phyloP scores from a whole-genome alignment of 768 basidiomycete species.

The Obba rivulosa region DNA sequence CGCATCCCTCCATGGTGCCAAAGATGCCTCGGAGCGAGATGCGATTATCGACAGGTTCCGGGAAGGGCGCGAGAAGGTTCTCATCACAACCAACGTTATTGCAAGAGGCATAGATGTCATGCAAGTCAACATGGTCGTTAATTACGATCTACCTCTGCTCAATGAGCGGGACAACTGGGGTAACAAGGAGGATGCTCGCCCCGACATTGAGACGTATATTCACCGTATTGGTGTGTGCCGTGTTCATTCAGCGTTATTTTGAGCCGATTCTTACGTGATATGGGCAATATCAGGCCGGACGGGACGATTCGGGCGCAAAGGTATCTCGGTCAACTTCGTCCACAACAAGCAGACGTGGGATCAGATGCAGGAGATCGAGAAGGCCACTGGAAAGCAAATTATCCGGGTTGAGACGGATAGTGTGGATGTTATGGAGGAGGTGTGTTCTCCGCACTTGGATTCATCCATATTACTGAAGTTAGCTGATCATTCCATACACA shows the following conservation, averaged over 20 bases:
- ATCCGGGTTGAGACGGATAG: constrained; percentile 84
- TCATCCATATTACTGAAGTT: not conserved
- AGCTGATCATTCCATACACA: constrained; percentile 20
- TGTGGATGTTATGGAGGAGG: constrained; percentile 92
- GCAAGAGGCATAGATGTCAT: constrained; percentile 97
- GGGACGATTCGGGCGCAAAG: constrained; percentile 95
- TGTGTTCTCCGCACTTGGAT: constrained; percentile 26
- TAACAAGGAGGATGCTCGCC: constrained; percentile 45
- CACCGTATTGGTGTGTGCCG: constrained; percentile 83
- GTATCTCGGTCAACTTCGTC: constrained; percentile 96
- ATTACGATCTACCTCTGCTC: constrained; percentile 91
- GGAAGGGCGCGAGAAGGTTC: constrained; percentile 91
- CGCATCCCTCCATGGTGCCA: constrained; percentile 91
- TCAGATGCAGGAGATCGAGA: constrained; percentile 89
- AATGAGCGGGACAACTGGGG: constrained; percentile 54
- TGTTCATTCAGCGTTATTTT: not conserved
- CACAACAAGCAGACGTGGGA: constrained; percentile 83
- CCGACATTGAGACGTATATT: constrained; percentile 95
- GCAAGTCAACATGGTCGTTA: constrained; percentile 99
- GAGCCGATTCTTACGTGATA: not conserved
- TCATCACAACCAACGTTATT: constrained; percentile 99
- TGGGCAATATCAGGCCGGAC: constrained; percentile 67
- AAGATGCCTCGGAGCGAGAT: constrained; percentile 87
- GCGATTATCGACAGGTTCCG: constrained; percentile 91
- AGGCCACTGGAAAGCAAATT: constrained; percentile 71